Conservation (phyloP, 441 rosid genomes). For the Populus hybrid region DNA sequence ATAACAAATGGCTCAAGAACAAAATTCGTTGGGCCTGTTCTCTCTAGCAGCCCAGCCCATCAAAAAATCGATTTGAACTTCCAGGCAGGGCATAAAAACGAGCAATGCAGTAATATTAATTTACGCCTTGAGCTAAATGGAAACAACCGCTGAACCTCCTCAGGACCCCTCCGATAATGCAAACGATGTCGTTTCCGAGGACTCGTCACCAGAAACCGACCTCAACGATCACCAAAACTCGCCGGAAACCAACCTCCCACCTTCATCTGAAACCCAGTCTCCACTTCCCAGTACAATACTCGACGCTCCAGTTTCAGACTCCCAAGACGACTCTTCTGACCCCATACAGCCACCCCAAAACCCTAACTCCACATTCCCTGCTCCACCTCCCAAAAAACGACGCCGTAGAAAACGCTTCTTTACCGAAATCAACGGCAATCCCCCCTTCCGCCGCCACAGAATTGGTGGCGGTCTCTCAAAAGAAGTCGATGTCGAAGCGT, state of each 20-base stretch:
- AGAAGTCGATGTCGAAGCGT: constrained; percentile 80
- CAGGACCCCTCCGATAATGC: constrained; percentile 35
- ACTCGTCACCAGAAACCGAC: too few species aligned
- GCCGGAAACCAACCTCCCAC: constrained; percentile 27
- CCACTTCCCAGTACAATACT: constrained; percentile 27
- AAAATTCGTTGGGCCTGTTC: not conserved
- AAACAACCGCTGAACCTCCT: constrained; percentile 23
- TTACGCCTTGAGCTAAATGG: constrained; percentile 14
- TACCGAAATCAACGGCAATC: constrained; percentile 73
- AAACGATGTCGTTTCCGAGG: constrained; percentile 25
- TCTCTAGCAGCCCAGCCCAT: not conserved
- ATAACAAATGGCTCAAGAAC: too few species aligned
- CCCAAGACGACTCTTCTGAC: constrained; percentile 72
- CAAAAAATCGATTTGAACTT: not conserved
- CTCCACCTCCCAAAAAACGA: constrained; percentile 47
- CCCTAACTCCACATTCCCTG: constrained; percentile 46
- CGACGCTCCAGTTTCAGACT: constrained; percentile 56
- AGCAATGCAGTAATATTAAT: not conserved
- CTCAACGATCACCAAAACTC: too few species aligned
- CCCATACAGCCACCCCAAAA: constrained; percentile 37
- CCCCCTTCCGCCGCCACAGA: constrained; percentile 63
- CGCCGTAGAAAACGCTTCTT: constrained; percentile 89
- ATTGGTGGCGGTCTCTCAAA: constrained; percentile 48
- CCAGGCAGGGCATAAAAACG: not conserved
- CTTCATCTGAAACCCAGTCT: constrained; percentile 26